phyloP scores from a whole-genome alignment of 495 filamentous ascomycete species.

The Paragyromitra xinjiangensis region DNA sequence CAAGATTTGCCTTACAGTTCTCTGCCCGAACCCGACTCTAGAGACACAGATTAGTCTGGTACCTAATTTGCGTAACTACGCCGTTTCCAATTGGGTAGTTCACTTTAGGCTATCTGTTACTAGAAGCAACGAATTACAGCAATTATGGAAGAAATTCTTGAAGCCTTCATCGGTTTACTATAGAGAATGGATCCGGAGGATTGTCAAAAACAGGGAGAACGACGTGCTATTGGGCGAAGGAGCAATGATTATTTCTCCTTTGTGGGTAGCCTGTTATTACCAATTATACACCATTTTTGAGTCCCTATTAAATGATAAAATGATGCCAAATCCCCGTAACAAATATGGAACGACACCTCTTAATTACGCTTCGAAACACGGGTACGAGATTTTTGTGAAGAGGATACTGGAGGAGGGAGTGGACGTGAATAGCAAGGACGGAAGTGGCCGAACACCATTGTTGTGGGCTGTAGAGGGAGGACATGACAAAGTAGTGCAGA shows the following conservation, averaged over 20 bases:
- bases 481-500: background rate
- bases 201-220: no score
- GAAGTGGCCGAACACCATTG: background rate
- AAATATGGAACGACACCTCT: background rate
- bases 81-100: slow-evolving; percentile 1
- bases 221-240: no score
- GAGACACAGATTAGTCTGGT: background rate
- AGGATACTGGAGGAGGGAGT: background rate
- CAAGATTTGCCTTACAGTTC: slow-evolving; percentile 3
- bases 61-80: background rate
- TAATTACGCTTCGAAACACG: background rate
- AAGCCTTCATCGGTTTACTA: background rate
- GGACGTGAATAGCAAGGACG: slow-evolving; percentile 1
- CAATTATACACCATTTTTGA: slow-evolving; percentile 2
- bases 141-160: background rate
- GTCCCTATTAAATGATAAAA: background rate
- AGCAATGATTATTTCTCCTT: no score
- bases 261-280: slow-evolving; percentile 5
- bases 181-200: background rate
- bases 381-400: slow-evolving; percentile 11
- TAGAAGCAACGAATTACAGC: background rate
- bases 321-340: background rate
- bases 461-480: background rate
- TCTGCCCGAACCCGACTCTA: background rate
- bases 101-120: background rate